Percentiles rank a stretch among this genome's conserved stretches.
phyloP scores from a whole-genome alignment of 805 yeast species.

The Yarrowia deformans region DNA sequence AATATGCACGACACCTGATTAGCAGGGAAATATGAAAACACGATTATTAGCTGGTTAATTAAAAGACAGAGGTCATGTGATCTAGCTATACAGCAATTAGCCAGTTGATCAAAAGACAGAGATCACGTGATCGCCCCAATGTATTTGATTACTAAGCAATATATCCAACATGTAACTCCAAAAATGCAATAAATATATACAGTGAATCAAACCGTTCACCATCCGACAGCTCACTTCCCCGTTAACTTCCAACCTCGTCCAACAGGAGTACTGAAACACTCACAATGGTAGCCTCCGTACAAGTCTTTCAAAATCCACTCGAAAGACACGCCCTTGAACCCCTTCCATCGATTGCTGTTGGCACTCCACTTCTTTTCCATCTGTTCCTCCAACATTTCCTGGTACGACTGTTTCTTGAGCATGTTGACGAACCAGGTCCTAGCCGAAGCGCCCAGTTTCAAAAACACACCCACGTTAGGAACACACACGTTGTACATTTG shows the following conservation, averaged over 20 bases:
- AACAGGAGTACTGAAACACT: constrained; percentile 65
- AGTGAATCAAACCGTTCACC: too few relatives aligned
- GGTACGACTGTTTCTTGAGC: constrained; percentile 49
- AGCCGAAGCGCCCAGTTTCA: constrained; percentile 48
- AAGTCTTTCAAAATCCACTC: constrained; percentile 64
- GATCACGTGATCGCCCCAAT: too few relatives aligned
- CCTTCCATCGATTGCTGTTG: constrained; percentile 52
- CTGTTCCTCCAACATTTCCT: constrained; percentile 51
- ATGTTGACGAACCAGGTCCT: constrained; percentile 51
- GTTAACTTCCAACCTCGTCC: constrained; percentile 68
- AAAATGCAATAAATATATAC: constrained; percentile 12
- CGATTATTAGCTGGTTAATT: too few relatives aligned
- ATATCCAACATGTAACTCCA: too few relatives aligned
- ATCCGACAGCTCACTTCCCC: constrained; percentile 46
- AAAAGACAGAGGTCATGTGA: too few relatives aligned
- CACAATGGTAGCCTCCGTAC: constrained; percentile 62
- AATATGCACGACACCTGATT: background rate
- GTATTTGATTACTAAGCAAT: too few relatives aligned
- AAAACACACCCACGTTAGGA: constrained; percentile 52
- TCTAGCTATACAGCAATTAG: too few relatives aligned
- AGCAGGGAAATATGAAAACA: background rate
- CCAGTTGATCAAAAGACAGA: too few relatives aligned
- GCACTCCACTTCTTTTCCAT: constrained; percentile 48
- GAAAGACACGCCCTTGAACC: constrained; percentile 59
- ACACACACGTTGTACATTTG: constrained; percentile 49